These are phyloP conservation scores for Schoenoplectus triqueter DNA, from an alignment of 202 grass and related monocot species.

Conservation along the genomic window DNA sequence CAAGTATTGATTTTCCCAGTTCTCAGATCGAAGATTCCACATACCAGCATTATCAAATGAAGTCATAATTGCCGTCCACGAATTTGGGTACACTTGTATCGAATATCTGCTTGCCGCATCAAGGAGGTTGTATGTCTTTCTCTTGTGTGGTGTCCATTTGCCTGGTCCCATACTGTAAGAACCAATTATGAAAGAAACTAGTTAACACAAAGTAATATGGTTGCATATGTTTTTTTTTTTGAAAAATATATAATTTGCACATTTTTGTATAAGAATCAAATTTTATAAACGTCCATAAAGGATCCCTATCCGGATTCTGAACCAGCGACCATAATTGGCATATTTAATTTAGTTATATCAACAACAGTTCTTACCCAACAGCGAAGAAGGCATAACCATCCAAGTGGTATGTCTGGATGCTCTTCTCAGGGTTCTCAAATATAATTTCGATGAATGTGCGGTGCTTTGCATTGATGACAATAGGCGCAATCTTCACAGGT, in stretches of 20 bases:
- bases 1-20: slow-evolving; percentile 77
- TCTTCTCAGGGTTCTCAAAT: slow-evolving; percentile 89
- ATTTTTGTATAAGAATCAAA: neutral
- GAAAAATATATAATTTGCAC: neutral
- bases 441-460: slow-evolving; percentile 83
- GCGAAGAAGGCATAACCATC: slow-evolving; percentile 90
- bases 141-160: slow-evolving; percentile 54
- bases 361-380: slow-evolving; percentile 48
- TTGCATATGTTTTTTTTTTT: neutral
- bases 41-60: slow-evolving; percentile 94
- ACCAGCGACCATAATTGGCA: no score
- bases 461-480: slow-evolving; percentile 60
- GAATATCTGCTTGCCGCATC: slow-evolving; percentile 85
- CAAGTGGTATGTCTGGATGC: slow-evolving; percentile 70
- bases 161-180: slow-evolving; percentile 72
- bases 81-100: slow-evolving; percentile 78
- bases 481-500: slow-evolving; percentile 46
- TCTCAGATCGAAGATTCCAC: slow-evolving; percentile 84
- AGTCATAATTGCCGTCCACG: slow-evolving; percentile 80
- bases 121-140: slow-evolving; percentile 71
- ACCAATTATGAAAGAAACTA: neutral
- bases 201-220: neutral
- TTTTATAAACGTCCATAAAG: no score
- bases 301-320: no score
- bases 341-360: neutral